Percentiles rank a stretch among this genome's conserved stretches.
Evolutionary conservation across 768 basidiomycete genomes (phyloP).

Genomic region (Boletus rubroflammeus): DNA sequence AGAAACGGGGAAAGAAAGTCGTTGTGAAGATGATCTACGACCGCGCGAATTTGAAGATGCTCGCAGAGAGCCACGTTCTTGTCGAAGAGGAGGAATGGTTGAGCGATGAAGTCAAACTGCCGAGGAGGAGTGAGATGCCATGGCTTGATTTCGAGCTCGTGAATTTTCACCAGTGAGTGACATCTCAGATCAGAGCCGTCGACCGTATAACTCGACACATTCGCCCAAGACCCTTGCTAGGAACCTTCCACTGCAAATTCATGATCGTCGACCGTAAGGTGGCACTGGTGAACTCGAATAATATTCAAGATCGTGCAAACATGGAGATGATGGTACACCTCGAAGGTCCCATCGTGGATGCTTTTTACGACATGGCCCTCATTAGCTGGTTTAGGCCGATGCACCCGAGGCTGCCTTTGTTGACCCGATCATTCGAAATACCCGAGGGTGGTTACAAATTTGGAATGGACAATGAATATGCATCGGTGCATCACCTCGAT

Average conservation of each 20-base stretch:
- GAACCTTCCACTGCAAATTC: conserved; percentile 72
- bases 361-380: conserved; percentile 66
- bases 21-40: conserved; percentile 71
- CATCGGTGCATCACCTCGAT: conserved; percentile 28
- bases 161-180: conserved; percentile 44
- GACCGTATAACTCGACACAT: background rate
- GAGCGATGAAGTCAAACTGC: conserved; percentile 46
- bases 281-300: conserved; percentile 63
- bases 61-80: conserved; percentile 40
- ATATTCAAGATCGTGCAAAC: conserved; percentile 58
- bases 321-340: conserved; percentile 65
- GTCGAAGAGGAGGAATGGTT: conserved; percentile 46
- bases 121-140: conserved; percentile 52
- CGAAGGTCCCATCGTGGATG: conserved; percentile 67
- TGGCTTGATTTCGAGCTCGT: conserved; percentile 59
- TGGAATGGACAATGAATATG: conserved; percentile 32
- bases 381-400: conserved; percentile 55
- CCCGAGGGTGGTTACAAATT: conserved; percentile 38
- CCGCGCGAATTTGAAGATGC: conserved; percentile 57
- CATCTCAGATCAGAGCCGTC: background rate
- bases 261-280: conserved; percentile 67
- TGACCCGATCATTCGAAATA: conserved; percentile 30
- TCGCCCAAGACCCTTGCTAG: conserved; percentile 43
- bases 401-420: conserved; percentile 43
- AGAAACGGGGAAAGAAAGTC: conserved; percentile 43